These are phyloP conservation scores for Acephala macrosclerotiorum DNA, from an alignment of 2,329 filamentous ascomycete genomes.

Conservation along the genomic window DNA sequence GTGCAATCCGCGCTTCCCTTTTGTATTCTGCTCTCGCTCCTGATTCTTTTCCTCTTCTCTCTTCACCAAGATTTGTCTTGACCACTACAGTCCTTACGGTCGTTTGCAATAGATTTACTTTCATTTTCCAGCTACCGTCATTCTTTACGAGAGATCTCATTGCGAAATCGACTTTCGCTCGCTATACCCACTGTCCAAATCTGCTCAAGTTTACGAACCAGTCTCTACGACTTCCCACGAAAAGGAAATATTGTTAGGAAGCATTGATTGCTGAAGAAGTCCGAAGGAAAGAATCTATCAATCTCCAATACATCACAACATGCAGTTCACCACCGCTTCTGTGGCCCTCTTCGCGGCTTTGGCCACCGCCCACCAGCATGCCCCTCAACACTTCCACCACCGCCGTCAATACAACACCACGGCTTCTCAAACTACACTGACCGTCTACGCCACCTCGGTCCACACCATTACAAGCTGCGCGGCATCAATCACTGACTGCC, in stretches of 20 bases:
- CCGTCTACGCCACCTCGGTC: constrained; percentile 46
- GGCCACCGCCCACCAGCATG: constrained; percentile 38
- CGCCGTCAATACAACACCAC: constrained; percentile 37
- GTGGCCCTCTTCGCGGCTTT: constrained; percentile 45
- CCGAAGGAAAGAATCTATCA: constrained; percentile 14
- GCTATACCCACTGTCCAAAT: constrained; percentile 31
- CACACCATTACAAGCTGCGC: constrained; percentile 49
- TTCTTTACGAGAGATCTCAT: constrained; percentile 40
- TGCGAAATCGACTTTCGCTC: constrained; percentile 46
- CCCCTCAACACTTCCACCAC: constrained; percentile 40
- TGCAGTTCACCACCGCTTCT: constrained; percentile 42
- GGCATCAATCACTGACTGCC: constrained; percentile 51
- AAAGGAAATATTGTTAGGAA: constrained; percentile 25
- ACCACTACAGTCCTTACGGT: constrained; percentile 43
- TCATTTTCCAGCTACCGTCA: constrained; percentile 42
- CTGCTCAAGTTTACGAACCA: constrained; percentile 17
- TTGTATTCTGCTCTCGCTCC: constrained; percentile 26
- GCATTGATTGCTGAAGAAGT: constrained; percentile 39
- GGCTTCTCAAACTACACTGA: constrained; percentile 48
- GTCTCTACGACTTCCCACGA: constrained; percentile 16
- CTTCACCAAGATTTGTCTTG: constrained; percentile 40
- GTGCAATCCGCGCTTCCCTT: constrained; percentile 32
- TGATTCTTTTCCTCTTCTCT: constrained; percentile 29
- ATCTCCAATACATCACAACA: constrained; percentile 33
- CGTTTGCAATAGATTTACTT: constrained; percentile 37